Percentiles rank a stretch among this genome's conserved stretches.
These are phyloP conservation scores for Taxillus chinensis DNA, from an alignment of 164 flowering plant species.

Conservation along the genomic window DNA sequence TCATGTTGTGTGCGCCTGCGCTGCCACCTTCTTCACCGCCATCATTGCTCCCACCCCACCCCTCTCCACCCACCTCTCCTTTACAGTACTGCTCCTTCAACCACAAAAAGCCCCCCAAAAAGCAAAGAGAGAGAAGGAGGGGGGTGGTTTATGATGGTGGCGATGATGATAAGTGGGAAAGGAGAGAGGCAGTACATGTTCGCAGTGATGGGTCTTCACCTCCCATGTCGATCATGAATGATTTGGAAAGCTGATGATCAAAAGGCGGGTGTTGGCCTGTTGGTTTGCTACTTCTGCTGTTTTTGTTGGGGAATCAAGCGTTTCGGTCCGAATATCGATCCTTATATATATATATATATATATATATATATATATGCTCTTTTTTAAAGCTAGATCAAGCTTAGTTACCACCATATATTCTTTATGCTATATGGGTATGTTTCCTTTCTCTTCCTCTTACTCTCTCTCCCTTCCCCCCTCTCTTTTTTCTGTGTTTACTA, in stretches of 20 bases:
- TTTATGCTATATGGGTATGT: too few species aligned
- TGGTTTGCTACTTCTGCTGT: background rate
- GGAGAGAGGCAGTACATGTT: too few species aligned
- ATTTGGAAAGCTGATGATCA: background rate
- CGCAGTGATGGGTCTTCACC: too few species aligned
- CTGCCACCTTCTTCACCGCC: constrained; percentile 13
- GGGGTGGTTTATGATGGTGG: too few species aligned
- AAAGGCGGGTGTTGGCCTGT: background rate
- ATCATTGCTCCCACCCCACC: constrained; percentile 22
- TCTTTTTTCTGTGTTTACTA: too few species aligned
- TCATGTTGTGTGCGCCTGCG: constrained; percentile 10
- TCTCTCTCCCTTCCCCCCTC: too few species aligned
- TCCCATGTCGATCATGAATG: too few species aligned
- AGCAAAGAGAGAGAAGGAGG: background rate
- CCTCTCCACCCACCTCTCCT: background rate
- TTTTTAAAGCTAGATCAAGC: constrained; percentile 5
- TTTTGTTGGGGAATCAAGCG: constrained; percentile 30
- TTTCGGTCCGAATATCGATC: constrained; percentile 24
- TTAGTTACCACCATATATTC: background rate
- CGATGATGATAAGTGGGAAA: too few species aligned
- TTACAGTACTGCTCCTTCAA: background rate
- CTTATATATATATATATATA: background rate
- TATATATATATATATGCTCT: constrained; percentile 2
- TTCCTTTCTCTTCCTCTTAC: too few species aligned
- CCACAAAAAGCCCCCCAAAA: constrained; percentile 2